Conservation (phyloP, 495 filamentous ascomycete species). For the Astrocystis sublimbata region DNA sequence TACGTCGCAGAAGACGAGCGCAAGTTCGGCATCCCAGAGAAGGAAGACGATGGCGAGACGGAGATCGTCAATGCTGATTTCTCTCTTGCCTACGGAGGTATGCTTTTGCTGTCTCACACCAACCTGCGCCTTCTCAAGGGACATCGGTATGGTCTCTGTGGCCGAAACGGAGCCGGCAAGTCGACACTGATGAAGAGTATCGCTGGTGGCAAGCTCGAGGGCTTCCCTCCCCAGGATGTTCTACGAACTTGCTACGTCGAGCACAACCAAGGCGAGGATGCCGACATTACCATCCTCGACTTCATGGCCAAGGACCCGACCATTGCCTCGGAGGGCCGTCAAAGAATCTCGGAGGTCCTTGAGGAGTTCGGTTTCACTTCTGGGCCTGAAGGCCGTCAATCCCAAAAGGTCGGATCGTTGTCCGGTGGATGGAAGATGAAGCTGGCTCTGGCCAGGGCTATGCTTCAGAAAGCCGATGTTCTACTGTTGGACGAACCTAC, state of each 20-base stretch:
- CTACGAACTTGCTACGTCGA: slow-evolving; percentile 97
- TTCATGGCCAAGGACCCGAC: slow-evolving; percentile 84
- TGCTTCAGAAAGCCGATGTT: slow-evolving; percentile 95
- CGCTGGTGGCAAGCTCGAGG: slow-evolving; percentile 91
- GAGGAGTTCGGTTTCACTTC: slow-evolving; percentile 90
- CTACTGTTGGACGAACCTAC: slow-evolving; percentile 97
- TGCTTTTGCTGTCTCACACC: slow-evolving; percentile 95
- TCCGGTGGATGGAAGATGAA: slow-evolving; percentile 99
- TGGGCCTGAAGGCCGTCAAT: slow-evolving; percentile 84
- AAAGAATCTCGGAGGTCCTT: slow-evolving; percentile 80
- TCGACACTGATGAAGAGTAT: slow-evolving; percentile 98
- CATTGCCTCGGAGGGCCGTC: slow-evolving; percentile 69
- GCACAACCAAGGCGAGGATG: slow-evolving; percentile 97
- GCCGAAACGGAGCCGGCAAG: slow-evolving; percentile 96
- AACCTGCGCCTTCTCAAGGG: slow-evolving; percentile 93
- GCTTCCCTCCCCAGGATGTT: slow-evolving; percentile 87
- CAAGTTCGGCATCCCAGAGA: slow-evolving; percentile 80
- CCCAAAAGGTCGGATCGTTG: slow-evolving; percentile 84
- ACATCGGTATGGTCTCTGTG: slow-evolving; percentile 94
- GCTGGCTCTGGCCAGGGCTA: slow-evolving; percentile 90
- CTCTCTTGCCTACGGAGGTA: slow-evolving; percentile 96
- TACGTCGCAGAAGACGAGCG: slow-evolving; percentile 81
- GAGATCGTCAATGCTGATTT: slow-evolving; percentile 99
- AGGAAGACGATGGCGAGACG: slow-evolving; percentile 77
- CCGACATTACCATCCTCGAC: slow-evolving; percentile 90